phyloP scores from a whole-genome alignment of 305 asterid genomes.

The Solanum hybrid region DNA sequence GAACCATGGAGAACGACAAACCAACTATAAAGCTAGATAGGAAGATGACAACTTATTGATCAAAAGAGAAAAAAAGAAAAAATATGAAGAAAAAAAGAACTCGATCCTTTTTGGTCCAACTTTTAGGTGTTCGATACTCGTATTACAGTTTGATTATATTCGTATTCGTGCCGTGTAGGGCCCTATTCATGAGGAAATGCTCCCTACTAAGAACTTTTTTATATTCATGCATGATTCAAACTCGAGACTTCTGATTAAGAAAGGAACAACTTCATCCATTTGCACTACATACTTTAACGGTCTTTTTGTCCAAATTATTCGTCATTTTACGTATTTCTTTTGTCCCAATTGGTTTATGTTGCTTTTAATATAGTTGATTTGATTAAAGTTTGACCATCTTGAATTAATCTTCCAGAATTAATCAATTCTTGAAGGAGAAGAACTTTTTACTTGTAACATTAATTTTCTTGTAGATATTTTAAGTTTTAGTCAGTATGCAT shows the following conservation, averaged over 20 bases:
- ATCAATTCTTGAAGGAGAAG: not conserved
- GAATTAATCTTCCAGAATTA: not conserved
- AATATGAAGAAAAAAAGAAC: not conserved
- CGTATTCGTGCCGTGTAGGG: too few species aligned
- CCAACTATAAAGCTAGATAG: not conserved
- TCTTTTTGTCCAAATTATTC: not conserved
- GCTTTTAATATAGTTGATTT: not conserved
- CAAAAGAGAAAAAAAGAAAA: not conserved
- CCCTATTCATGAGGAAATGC: too few species aligned
- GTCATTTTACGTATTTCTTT: not conserved
- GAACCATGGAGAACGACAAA: not conserved
- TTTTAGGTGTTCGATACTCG: too few species aligned
- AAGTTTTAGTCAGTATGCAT: not conserved
- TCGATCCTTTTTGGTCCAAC: not conserved
- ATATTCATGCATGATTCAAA: too few species aligned
- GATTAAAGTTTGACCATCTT: not conserved
- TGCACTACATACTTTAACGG: too few species aligned
- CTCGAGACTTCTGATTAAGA: too few species aligned
- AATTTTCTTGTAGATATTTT: not conserved
- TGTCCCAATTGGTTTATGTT: not conserved
- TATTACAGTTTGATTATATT: too few species aligned
- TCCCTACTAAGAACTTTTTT: too few species aligned
- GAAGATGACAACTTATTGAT: not conserved
- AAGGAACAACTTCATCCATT: too few species aligned
- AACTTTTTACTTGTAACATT: not conserved